A percentile compares a stretch with the other conserved stretches of the same genome.
phyloP scores from a whole-genome alignment of 139 green algal genomes.

The Axilococcus clingmanii region DNA sequence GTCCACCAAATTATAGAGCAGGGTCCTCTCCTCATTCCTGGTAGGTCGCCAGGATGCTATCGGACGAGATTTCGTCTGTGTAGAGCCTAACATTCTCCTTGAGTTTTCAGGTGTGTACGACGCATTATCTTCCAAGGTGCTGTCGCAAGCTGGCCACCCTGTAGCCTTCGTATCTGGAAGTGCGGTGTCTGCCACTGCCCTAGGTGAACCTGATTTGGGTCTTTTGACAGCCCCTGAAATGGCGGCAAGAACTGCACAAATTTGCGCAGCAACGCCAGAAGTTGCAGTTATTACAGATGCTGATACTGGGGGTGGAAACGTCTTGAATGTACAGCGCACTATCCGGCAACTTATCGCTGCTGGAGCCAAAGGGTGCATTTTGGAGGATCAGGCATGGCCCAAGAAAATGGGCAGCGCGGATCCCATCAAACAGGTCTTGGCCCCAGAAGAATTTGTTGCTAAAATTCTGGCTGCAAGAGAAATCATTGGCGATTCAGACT shows the following conservation, averaged over 20 bases:
- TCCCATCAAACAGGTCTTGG: conserved; percentile 49
- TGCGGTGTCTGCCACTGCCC: conserved; percentile 49
- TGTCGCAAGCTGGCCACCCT: conserved; percentile 40
- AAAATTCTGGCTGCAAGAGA: conserved; percentile 60
- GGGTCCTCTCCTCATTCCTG: conserved; percentile 47
- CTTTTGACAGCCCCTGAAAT: conserved; percentile 69
- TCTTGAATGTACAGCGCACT: conserved; percentile 77
- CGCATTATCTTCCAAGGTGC: conserved; percentile 47
- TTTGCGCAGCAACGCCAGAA: conserved; percentile 33
- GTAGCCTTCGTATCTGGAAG: conserved; percentile 37
- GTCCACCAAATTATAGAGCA: conserved; percentile 56
- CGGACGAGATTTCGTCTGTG: too few relatives aligned
- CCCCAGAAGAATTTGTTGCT: conserved; percentile 46
- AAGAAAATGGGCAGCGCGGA: conserved; percentile 53
- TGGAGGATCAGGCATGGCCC: conserved; percentile 73
- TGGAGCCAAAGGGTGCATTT: conserved; percentile 58
- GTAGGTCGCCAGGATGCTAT: too few relatives aligned
- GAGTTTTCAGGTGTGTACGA: conserved; percentile 48
- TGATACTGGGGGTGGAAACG: conserved; percentile 71
- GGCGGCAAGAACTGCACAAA: conserved; percentile 46
- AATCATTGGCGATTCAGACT: conserved; percentile 61
- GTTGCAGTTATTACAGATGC: conserved; percentile 62
- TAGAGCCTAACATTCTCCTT: too few relatives aligned
- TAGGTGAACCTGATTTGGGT: conserved; percentile 67
- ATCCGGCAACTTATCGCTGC: conserved; percentile 65